These are phyloP conservation scores for Eucalyptus caleyi DNA, from an alignment of 345 rosid species.

Conservation along the genomic window DNA sequence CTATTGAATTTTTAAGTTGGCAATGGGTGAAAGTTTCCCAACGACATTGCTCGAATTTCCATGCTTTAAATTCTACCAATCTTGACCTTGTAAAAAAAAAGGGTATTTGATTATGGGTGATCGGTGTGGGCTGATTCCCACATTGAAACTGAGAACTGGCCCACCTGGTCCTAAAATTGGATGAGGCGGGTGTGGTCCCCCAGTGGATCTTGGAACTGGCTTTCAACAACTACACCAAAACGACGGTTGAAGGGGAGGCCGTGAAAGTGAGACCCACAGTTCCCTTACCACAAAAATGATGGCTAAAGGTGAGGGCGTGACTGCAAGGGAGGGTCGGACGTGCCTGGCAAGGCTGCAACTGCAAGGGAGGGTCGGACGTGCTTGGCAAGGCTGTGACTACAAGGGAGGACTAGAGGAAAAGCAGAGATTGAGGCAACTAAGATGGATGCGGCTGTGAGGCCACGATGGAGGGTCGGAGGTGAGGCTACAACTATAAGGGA, in stretches of 20 bases:
- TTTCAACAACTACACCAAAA: neutral
- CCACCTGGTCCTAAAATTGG: no score
- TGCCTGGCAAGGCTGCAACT: no score
- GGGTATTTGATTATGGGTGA: neutral
- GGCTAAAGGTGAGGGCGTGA: neutral
- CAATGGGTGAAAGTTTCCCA: neutral
- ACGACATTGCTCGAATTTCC: neutral
- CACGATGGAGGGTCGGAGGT: neutral
- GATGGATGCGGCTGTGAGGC: neutral
- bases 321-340: neutral
- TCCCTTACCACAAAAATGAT: neutral
- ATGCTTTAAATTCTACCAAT: neutral
- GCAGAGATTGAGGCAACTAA: neutral
- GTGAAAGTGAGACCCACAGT: neutral
- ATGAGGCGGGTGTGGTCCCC: neutral
- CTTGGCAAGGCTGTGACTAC: rapidly evolving
- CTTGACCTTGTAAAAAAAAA: neutral
- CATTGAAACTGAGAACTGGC: neutral
- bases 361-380: no score
- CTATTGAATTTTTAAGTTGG: neutral
- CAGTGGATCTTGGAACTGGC: neutral
- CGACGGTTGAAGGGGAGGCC: neutral
- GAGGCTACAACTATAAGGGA: neutral
- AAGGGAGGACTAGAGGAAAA: neutral
- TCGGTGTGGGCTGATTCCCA: no score